These are phyloP conservation scores for Dendrostoma leiphaemia DNA, from an alignment of 2,329 filamentous ascomycete species.

Conservation along the genomic window DNA sequence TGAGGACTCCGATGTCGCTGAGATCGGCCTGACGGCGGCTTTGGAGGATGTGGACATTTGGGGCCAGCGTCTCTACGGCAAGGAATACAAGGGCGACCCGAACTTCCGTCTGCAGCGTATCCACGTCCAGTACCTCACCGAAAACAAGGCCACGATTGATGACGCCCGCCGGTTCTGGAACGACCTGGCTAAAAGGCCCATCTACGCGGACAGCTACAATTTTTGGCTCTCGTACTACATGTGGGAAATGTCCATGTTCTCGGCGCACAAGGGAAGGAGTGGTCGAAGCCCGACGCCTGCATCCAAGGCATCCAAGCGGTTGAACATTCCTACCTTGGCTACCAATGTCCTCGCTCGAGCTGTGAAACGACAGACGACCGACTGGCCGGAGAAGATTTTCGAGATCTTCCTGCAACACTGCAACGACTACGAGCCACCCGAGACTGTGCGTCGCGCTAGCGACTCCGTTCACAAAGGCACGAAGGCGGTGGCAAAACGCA, in stretches of 20 bases:
- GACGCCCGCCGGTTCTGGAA: slow-evolving; percentile 78
- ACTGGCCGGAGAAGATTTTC: slow-evolving; percentile 75
- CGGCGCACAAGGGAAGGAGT: slow-evolving; percentile 43
- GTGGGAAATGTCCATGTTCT: slow-evolving; percentile 77
- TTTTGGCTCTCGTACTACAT: slow-evolving; percentile 93
- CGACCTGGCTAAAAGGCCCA: slow-evolving; percentile 60
- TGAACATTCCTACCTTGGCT: slow-evolving; percentile 68
- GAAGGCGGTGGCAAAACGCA: slow-evolving; percentile 61
- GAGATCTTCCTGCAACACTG: slow-evolving; percentile 77
- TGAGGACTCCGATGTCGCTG: slow-evolving; percentile 84
- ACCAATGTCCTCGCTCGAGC: slow-evolving; percentile 76
- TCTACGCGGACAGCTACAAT: slow-evolving; percentile 75
- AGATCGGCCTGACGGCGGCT: slow-evolving; percentile 82
- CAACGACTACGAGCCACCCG: slow-evolving; percentile 82
- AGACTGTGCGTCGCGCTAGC: slow-evolving; percentile 70
- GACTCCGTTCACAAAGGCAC: slow-evolving; percentile 70
- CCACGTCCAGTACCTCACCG: slow-evolving; percentile 85
- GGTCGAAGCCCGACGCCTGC: slow-evolving; percentile 52
- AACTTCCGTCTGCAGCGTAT: slow-evolving; percentile 87
- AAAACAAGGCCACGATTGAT: slow-evolving; percentile 74
- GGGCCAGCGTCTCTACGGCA: slow-evolving; percentile 70
- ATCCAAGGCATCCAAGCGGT: slow-evolving; percentile 21
- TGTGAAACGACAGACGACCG: slow-evolving; percentile 58
- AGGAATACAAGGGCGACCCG: slow-evolving; percentile 79
- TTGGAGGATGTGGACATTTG: slow-evolving; percentile 83